phyloP scores from a whole-genome alignment of 345 rosid genomes.

The Rhizophora apiculata region DNA sequence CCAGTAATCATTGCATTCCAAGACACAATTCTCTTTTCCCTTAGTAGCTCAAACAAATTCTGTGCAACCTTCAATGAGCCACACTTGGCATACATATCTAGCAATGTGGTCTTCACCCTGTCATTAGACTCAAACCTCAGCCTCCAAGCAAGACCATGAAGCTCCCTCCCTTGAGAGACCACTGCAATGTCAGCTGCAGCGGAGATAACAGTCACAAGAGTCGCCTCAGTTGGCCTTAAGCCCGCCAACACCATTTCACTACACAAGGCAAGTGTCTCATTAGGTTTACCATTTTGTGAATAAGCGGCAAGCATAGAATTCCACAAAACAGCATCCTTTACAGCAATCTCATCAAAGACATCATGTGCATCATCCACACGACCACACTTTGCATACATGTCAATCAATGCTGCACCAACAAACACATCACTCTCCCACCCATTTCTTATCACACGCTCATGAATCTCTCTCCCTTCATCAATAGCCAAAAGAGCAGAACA shows the following conservation, averaged over 20 bases:
- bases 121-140: conserved; percentile 25
- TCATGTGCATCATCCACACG: conserved; percentile 23
- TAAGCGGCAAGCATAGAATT: conserved; percentile 43
- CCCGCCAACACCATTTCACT: conserved; percentile 27
- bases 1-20: conserved; percentile 48
- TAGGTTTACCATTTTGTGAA: conserved; percentile 27
- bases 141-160: conserved; percentile 40
- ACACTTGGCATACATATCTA: conserved; percentile 17
- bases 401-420: conserved; percentile 38
- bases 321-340: conserved; percentile 38
- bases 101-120: conserved; percentile 27
- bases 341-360: conserved; percentile 25
- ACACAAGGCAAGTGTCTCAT: conserved; percentile 27
- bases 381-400: conserved; percentile 40
- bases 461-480: conserved; percentile 35
- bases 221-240: conserved; percentile 34
- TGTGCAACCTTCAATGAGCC: conserved; percentile 27
- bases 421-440: conserved; percentile 33
- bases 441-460: conserved; percentile 21
- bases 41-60: conserved; percentile 29
- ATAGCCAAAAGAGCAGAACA: conserved; percentile 30
- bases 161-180: conserved; percentile 35
- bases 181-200: conserved; percentile 32
- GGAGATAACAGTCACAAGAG: conserved; percentile 30
- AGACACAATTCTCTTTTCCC: conserved; percentile 29